These are phyloP conservation scores for Pythium dissotocum DNA, from an alignment of 352 stramenopile genomes.

Conservation along the genomic window DNA sequence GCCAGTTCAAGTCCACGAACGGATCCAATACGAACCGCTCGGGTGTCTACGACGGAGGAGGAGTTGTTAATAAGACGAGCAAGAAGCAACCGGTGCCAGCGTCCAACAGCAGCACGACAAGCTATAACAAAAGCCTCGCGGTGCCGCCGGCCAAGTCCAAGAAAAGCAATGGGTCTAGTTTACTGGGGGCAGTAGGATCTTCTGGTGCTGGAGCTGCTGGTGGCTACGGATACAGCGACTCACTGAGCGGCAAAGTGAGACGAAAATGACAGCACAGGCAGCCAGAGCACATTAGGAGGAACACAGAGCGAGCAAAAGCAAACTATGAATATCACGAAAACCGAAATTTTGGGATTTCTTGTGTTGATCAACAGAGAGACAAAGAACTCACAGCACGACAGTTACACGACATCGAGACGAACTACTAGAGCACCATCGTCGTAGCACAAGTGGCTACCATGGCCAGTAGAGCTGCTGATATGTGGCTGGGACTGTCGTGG, in stretches of 20 bases:
- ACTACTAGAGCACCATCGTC: not conserved
- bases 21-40: slow-evolving; percentile 27
- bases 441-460: not conserved
- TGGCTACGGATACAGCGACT: slow-evolving; percentile 18
- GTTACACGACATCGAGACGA: not conserved
- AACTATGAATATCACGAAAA: not conserved
- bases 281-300: slow-evolving; percentile 2
- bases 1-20: slow-evolving; percentile 7
- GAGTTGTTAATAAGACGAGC: not conserved
- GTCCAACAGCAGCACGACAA: slow-evolving; percentile 9
- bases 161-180: slow-evolving; percentile 10
- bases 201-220: slow-evolving; percentile 9
- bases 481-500: not conserved
- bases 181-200: not conserved
- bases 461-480: not conserved
- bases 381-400: not conserved
- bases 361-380: not conserved
- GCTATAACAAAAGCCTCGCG: not conserved
- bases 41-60: slow-evolving; percentile 13
- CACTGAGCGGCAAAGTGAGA: slow-evolving; percentile 15
- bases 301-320: not conserved
- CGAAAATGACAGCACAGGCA: slow-evolving; percentile 24
- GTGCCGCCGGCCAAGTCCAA: slow-evolving; percentile 18
- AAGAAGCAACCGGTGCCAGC: slow-evolving; percentile 10
- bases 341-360: not conserved